phyloP scores from a whole-genome alignment of 306 rosid species.

The Hippophae gyantsensis region DNA sequence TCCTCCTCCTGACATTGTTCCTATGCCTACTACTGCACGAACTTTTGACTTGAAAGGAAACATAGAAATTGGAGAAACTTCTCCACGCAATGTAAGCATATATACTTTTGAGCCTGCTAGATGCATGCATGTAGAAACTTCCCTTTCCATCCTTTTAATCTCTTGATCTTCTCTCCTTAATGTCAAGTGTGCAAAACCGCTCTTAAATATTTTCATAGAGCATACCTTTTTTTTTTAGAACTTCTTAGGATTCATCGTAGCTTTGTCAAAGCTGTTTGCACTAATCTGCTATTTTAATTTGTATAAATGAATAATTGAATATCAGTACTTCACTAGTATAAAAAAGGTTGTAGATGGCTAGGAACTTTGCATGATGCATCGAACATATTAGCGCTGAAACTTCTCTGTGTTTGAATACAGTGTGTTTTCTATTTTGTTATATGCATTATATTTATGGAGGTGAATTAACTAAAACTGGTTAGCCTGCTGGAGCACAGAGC shows the following conservation, averaged over 20 bases:
- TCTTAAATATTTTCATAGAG: no score
- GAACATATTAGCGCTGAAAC: no score
- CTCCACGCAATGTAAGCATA: slow-evolving; percentile 35
- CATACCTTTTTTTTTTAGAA: no score
- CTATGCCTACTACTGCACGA: slow-evolving; percentile 65
- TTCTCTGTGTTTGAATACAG: neutral
- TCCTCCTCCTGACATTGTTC: slow-evolving; percentile 90
- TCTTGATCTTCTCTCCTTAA: neutral
- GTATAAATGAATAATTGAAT: no score
- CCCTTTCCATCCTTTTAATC: neutral
- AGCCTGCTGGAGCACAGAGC: slow-evolving; percentile 47
- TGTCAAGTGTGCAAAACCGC: no score
- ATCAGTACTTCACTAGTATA: no score
- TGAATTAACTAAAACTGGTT: neutral
- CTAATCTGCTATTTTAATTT: no score
- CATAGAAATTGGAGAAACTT: slow-evolving; percentile 64
- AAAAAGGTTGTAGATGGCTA: no score
- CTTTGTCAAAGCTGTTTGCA: no score
- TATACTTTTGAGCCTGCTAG: slow-evolving; percentile 4
- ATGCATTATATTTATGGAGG: slow-evolving; percentile 5
- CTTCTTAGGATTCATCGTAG: no score
- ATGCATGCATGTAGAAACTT: slow-evolving; percentile 16
- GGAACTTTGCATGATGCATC: no score
- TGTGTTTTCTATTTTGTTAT: slow-evolving; percentile 3
- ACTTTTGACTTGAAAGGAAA: slow-evolving; percentile 69